Evolutionary conservation across 2,329 filamentous ascomycete genomes (phyloP).

Genomic region (Talaromyces atroroseus): DNA sequence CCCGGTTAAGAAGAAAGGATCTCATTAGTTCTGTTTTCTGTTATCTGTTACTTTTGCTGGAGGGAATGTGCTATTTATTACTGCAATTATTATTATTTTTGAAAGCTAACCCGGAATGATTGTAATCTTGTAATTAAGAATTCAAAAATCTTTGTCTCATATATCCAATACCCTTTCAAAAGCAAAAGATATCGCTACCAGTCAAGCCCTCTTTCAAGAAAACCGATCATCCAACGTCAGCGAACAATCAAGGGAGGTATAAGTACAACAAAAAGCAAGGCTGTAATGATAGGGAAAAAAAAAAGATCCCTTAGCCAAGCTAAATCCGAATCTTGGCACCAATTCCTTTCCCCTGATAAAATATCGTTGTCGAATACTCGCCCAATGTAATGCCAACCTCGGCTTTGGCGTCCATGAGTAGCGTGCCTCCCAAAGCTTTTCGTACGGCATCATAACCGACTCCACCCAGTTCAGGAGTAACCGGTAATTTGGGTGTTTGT

Average conservation of each 20-base stretch:
- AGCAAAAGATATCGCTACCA: background rate
- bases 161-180: background rate
- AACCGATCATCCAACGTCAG: background rate
- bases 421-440: slow-evolving; percentile 70
- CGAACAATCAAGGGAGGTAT: background rate
- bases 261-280: background rate
- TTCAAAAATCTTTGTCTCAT: background rate
- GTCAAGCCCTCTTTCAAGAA: too few species aligned
- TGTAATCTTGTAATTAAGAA: slow-evolving; percentile 6
- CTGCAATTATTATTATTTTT: background rate
- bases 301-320: background rate
- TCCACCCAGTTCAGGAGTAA: slow-evolving; percentile 69
- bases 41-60: too few species aligned
- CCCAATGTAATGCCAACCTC: slow-evolving; percentile 69
- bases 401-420: slow-evolving; percentile 75
- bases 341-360: slow-evolving; percentile 66
- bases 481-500: slow-evolving; percentile 70
- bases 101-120: slow-evolving; percentile 6
- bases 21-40: background rate
- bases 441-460: slow-evolving; percentile 78
- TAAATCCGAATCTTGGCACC: slow-evolving; percentile 54
- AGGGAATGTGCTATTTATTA: background rate
- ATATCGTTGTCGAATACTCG: slow-evolving; percentile 66
- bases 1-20: slow-evolving; percentile 60
- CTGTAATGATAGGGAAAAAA: background rate